A percentile compares a stretch with the other conserved stretches of the same genome.
phyloP scores from a whole-genome alignment of 441 rosid species.

The Adansonia grandidieri region DNA sequence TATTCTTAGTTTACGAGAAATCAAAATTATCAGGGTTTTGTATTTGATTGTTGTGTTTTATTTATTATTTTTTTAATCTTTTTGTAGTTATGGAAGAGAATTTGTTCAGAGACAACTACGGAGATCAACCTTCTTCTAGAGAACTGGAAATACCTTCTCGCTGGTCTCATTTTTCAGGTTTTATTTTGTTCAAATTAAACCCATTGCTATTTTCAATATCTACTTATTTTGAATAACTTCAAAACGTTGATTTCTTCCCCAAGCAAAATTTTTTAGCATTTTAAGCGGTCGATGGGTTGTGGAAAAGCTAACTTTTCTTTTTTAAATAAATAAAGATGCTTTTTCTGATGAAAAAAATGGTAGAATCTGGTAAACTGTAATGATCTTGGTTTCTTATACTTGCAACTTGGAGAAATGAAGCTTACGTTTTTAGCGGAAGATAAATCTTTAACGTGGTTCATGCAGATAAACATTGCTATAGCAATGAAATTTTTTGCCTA shows the following conservation, averaged over 20 bases:
- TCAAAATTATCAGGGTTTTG: conserved; percentile 10
- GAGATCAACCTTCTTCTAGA: conserved; percentile 86
- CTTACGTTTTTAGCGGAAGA: conserved; percentile 42
- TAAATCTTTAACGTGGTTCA: conserved; percentile 32
- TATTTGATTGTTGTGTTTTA: conserved; percentile 25
- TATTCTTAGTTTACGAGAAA: background rate
- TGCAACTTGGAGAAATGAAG: conserved; percentile 29
- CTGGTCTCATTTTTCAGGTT: conserved; percentile 95
- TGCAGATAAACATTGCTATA: background rate
- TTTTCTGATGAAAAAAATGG: conserved; percentile 21
- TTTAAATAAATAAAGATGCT: background rate
- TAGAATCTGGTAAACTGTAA: conserved; percentile 47
- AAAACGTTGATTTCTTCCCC: background rate
- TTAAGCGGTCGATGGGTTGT: background rate
- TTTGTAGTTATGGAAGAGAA: conserved; percentile 88
- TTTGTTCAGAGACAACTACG: conserved; percentile 74
- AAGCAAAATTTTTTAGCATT: background rate
- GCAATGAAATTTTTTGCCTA: background rate
- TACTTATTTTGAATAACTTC: background rate
- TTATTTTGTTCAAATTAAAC: conserved; percentile 21
- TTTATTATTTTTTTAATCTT: background rate
- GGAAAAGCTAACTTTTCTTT: background rate
- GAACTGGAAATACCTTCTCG: conserved; percentile 91
- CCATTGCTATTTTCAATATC: background rate
- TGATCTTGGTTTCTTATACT: conserved; percentile 38